These are phyloP conservation scores for Thalassiosira sp. DNA, from an alignment of 352 stramenopile genomes.

Conservation along the genomic window DNA sequence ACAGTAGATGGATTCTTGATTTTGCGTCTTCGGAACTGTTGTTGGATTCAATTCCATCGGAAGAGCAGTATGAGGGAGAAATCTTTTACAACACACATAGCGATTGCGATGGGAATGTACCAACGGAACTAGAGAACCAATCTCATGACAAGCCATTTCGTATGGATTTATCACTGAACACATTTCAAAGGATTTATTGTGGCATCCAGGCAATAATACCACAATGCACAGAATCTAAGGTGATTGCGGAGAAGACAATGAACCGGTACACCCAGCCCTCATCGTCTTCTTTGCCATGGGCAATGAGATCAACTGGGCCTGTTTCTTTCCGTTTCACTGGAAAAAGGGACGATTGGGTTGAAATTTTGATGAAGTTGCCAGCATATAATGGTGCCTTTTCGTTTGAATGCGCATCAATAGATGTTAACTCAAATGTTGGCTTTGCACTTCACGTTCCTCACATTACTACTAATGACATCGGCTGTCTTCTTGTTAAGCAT, in stretches of 20 bases:
- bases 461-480: background rate
- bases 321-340: background rate
- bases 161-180: slow-evolving; percentile 3
- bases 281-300: background rate
- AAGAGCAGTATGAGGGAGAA: background rate
- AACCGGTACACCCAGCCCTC: background rate
- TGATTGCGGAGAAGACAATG: background rate
- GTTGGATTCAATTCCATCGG: background rate
- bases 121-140: background rate
- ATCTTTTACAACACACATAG: background rate
- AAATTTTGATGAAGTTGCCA: background rate
- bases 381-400: background rate
- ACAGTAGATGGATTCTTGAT: slow-evolving; percentile 7
- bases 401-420: background rate
- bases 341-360: background rate
- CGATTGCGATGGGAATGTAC: background rate
- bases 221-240: background rate
- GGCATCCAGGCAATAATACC: background rate
- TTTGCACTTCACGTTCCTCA: background rate
- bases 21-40: background rate
- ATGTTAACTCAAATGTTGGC: background rate
- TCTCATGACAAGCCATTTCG: background rate
- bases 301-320: background rate
- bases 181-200: background rate
- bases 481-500: slow-evolving; percentile 1